These are phyloP conservation scores for Pyrenochaeta sp. DNA, from an alignment of 2,329 filamentous ascomycete genomes.

Conservation along the genomic window DNA sequence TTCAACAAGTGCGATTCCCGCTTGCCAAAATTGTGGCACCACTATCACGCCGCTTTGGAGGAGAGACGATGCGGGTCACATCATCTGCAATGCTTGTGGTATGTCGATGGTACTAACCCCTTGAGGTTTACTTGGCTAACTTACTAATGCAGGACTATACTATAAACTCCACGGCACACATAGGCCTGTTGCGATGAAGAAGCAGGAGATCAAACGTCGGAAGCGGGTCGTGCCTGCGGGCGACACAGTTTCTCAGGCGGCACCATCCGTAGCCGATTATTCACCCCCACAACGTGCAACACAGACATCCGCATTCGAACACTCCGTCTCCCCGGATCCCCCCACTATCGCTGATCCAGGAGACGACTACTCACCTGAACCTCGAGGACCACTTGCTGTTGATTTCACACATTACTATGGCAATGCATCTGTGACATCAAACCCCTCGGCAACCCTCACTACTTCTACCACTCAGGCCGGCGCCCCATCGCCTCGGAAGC, in stretches of 20 bases:
- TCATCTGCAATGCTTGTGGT: constrained; percentile 99
- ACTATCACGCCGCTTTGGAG: constrained; percentile 97
- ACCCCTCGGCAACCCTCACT: constrained; percentile 14
- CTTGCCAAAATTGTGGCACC: constrained; percentile 96
- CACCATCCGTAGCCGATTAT: constrained; percentile 38
- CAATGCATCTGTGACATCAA: constrained; percentile 21
- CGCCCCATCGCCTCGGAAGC: constrained; percentile 42
- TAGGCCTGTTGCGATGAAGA: constrained; percentile 97
- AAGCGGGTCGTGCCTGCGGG: constrained; percentile 91
- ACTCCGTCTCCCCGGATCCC: constrained; percentile 46
- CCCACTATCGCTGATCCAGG: constrained; percentile 35
- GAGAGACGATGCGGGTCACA: constrained; percentile 91
- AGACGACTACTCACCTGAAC: constrained; percentile 36
- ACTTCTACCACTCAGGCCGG: constrained; percentile 21
- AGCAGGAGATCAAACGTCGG: constrained; percentile 92
- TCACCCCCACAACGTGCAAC: constrained; percentile 38
- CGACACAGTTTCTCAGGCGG: constrained; percentile 47
- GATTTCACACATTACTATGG: constrained; percentile 48
- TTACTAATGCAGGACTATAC: constrained; percentile 74
- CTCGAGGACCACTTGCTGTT: constrained; percentile 42
- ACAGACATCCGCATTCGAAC: constrained; percentile 39
- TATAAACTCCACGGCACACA: constrained; percentile 95
- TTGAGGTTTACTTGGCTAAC: no score
- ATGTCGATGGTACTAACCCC: constrained; percentile 49
- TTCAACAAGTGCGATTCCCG: constrained; percentile 71